phyloP scores from a whole-genome alignment of 1,139 yeast genomes.

The Starmera stellimalicola region DNA sequence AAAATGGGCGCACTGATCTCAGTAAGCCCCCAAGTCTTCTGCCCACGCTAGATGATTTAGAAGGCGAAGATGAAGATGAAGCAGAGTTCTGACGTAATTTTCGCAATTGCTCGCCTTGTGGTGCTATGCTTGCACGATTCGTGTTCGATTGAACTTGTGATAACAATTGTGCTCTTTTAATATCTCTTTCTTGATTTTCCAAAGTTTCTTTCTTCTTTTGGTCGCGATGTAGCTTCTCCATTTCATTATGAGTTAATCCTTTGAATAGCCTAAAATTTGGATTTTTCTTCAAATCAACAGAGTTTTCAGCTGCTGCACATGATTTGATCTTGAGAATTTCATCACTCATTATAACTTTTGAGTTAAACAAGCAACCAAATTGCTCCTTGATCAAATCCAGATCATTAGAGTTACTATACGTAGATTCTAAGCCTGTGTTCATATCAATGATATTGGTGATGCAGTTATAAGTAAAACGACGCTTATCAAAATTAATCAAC shows the following conservation, averaged over 20 bases:
- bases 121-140: conserved; percentile 3
- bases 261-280: conserved; percentile 33
- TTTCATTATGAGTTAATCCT: conserved; percentile 36
- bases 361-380: conserved; percentile 17
- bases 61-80: conserved; percentile 15
- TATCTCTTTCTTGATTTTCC: conserved; percentile 29
- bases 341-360: conserved; percentile 11
- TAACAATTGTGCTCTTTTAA: conserved; percentile 20
- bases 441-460: conserved; percentile 41
- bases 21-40: conserved; percentile 34
- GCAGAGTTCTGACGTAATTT: conserved; percentile 9
- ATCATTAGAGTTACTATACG: conserved; percentile 6
- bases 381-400: conserved; percentile 7
- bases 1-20: conserved; percentile 35
- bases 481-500: conserved; percentile 58
- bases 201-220: conserved; percentile 32
- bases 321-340: conserved; percentile 25
- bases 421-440: conserved; percentile 16
- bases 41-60: conserved; percentile 21
- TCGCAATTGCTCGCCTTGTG: conserved; percentile 9
- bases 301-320: conserved; percentile 33
- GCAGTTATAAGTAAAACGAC: conserved; percentile 51
- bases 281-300: conserved; percentile 24
- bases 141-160: conserved; percentile 15
- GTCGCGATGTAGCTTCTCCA: conserved; percentile 44